A percentile compares a stretch with the other conserved stretches of the same genome.
Conservation (phyloP, 345 rosid species). For the Carallia pectinifolia region DNA sequence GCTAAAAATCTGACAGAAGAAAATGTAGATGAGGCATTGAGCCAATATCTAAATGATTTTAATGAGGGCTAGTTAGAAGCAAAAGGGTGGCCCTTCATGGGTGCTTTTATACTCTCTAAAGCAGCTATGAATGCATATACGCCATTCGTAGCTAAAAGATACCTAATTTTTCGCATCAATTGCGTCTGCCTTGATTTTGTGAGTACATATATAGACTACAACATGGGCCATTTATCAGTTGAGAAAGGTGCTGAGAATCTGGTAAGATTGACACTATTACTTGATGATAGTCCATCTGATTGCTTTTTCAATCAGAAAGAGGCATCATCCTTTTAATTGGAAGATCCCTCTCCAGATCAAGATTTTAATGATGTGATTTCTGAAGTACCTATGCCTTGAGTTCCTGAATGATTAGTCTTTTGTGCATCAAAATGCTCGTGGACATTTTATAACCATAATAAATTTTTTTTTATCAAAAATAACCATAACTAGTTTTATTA, state of each 20-base stretch:
- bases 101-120: conserved; percentile 17
- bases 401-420: no score
- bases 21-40: conserved; percentile 17
- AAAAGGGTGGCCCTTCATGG: conserved; percentile 20
- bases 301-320: conserved; percentile 8
- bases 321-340: not conserved
- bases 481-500: no score
- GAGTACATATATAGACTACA: conserved; percentile 17
- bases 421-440: no score
- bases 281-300: conserved; percentile 23
- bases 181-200: conserved; percentile 25
- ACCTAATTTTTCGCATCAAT: conserved; percentile 18
- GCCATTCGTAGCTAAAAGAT: conserved; percentile 15
- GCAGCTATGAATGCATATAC: conserved; percentile 28
- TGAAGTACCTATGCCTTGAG: no score
- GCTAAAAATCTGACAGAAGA: conserved; percentile 20
- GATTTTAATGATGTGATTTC: no score
- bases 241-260: conserved; percentile 11
- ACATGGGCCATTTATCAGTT: conserved; percentile 6
- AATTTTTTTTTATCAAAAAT: no score
- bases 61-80: conserved; percentile 9
- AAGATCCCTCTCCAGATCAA: no score
- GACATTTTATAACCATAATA: no score
- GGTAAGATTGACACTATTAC: conserved; percentile 19
- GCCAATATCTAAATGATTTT: conserved; percentile 18